phyloP scores from a whole-genome alignment of 345 rosid species.

The Nephelium lappaceum region DNA sequence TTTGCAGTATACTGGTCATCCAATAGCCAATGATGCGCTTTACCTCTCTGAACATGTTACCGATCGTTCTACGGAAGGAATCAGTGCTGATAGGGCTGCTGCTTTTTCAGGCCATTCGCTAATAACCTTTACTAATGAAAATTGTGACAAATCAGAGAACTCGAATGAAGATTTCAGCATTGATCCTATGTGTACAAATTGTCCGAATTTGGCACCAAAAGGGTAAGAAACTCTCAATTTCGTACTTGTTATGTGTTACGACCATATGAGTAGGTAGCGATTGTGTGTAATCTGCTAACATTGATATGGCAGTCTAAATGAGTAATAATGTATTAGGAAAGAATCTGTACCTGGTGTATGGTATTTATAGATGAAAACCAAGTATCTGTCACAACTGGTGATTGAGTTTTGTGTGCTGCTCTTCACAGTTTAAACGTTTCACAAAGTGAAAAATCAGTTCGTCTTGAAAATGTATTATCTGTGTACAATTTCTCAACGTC shows the following conservation, averaged over 20 bases:
- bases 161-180: conserved; percentile 56
- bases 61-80: conserved; percentile 41
- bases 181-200: conserved; percentile 86
- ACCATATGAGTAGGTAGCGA: not conserved
- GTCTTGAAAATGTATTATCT: not conserved
- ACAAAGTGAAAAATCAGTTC: not conserved
- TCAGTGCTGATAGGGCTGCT: conserved; percentile 61
- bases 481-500: not conserved
- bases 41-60: conserved; percentile 53
- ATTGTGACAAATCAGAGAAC: conserved; percentile 32
- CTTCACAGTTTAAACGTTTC: not conserved
- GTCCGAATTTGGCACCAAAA: conserved; percentile 77
- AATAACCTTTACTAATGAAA: conserved; percentile 21
- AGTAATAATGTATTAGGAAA: not conserved
- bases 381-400: not conserved
- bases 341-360: not conserved
- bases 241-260: not conserved
- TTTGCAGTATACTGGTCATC: conserved; percentile 79
- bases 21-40: conserved; percentile 89
- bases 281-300: not conserved
- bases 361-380: not conserved
- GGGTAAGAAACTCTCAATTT: conserved; percentile 46
- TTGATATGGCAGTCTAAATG: too few relatives aligned
- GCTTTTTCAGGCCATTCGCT: conserved; percentile 34
- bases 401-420: not conserved